phyloP scores from a whole-genome alignment of 331 rosid species.

The Rhamnella rubrinervis region DNA sequence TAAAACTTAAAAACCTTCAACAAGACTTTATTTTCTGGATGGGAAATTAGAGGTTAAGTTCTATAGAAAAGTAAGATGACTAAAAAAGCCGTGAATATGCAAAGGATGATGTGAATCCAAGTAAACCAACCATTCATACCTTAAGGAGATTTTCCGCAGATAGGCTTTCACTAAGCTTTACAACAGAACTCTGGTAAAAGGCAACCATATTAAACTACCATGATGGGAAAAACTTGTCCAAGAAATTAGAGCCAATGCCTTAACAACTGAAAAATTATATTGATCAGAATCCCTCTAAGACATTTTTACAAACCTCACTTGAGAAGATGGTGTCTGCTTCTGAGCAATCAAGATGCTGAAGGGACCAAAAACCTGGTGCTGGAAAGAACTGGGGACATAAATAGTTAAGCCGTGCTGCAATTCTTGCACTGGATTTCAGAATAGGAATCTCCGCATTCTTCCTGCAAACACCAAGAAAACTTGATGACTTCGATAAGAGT shows the following conservation, averaged over 20 bases:
- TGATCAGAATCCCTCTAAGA: slow-evolving; percentile 19
- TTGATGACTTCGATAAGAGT: slow-evolving; percentile 15
- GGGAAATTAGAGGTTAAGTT: neutral
- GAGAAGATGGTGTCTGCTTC: slow-evolving; percentile 41
- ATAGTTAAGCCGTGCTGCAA: slow-evolving; percentile 74
- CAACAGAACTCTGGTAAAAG: slow-evolving; percentile 50
- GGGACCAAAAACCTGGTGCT: slow-evolving; percentile 81
- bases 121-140: slow-evolving; percentile 50
- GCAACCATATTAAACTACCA: slow-evolving; percentile 12
- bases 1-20: too few species aligned
- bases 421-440: slow-evolving; percentile 82
- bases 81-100: neutral
- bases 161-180: slow-evolving; percentile 43
- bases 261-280: slow-evolving; percentile 19
- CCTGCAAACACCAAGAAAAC: slow-evolving; percentile 49
- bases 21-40: too few species aligned
- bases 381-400: slow-evolving; percentile 94
- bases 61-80: neutral
- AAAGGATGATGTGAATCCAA: slow-evolving; percentile 7
- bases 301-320: slow-evolving; percentile 68
- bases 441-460: slow-evolving; percentile 80
- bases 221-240: neutral
- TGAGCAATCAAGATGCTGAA: slow-evolving; percentile 38
- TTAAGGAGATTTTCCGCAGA: slow-evolving; percentile 86
- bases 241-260: slow-evolving; percentile 16